Conservation (phyloP, 1,284 basidiomycete genomes). For the Rhodotorula sp. region DNA sequence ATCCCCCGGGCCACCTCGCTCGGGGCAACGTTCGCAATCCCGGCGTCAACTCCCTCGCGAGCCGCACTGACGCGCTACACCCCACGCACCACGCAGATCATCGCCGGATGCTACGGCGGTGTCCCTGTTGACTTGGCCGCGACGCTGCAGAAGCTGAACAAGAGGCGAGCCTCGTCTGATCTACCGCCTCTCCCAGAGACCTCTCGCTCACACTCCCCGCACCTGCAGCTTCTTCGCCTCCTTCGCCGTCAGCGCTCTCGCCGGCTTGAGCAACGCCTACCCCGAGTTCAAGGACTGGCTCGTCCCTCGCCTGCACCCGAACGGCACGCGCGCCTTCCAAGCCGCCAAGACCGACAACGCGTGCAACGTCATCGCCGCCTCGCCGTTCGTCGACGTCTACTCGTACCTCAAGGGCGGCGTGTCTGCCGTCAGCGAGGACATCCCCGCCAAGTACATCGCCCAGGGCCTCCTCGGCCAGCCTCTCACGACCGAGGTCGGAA, state of each 20-base stretch:
- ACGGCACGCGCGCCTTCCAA: not conserved
- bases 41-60: too few relatives aligned
- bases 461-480: conserved; percentile 1
- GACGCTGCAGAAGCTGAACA: conserved; percentile 1
- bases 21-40: not conserved
- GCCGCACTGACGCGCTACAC: not conserved
- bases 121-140: not conserved
- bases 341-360: not conserved
- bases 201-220: too few relatives aligned
- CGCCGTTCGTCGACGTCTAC: not conserved
- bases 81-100: not conserved
- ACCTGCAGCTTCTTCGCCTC: not conserved
- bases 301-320: not conserved
- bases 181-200: not conserved
- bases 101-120: conserved; percentile 2
- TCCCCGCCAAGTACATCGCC: not conserved
- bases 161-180: not conserved
- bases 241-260: conserved; percentile 1
- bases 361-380: not conserved
- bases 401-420: not conserved
- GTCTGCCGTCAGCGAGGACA: not conserved
- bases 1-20: too few relatives aligned
- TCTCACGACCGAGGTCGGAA: not conserved
- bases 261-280: conserved; percentile 4
- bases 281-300: not conserved